These are phyloP conservation scores for Mixia osmundae DNA, from an alignment of 1,284 basidiomycete species.

Conservation along the genomic window DNA sequence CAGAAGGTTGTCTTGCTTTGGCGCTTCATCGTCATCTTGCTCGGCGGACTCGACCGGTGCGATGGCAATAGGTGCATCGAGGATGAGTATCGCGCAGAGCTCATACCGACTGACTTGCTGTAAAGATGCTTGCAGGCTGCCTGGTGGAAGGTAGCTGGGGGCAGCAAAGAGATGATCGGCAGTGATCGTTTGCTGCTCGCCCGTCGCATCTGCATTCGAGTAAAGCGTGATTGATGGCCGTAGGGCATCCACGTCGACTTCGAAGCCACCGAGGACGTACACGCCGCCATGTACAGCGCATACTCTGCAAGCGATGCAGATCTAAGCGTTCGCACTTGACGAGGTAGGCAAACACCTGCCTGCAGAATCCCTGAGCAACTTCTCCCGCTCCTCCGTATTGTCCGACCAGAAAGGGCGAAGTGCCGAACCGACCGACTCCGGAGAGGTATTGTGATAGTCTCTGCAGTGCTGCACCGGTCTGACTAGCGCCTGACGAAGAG, in stretches of 20 bases:
- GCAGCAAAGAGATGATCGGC: slow-evolving; percentile 25
- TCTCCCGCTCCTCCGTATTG: slow-evolving; percentile 87
- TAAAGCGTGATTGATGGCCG: slow-evolving; percentile 11
- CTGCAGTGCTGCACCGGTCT: slow-evolving; percentile 31
- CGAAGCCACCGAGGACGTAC: slow-evolving; percentile 67
- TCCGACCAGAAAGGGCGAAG: slow-evolving; percentile 72
- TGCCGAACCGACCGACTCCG: slow-evolving; percentile 65
- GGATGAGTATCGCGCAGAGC: slow-evolving; percentile 45
- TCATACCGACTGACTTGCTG: too few relatives aligned
- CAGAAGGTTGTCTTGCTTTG: slow-evolving; percentile 25
- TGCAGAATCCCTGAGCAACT: slow-evolving; percentile 75
- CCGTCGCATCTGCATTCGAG: slow-evolving; percentile 3
- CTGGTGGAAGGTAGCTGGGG: slow-evolving; percentile 22
- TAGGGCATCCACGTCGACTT: slow-evolving; percentile 28
- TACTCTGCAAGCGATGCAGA: slow-evolving; percentile 28
- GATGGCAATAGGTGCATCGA: slow-evolving; percentile 30
- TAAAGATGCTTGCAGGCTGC: not conserved
- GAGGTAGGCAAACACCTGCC: slow-evolving; percentile 18
- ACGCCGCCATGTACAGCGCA: slow-evolving; percentile 62
- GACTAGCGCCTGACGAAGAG: slow-evolving; percentile 13
- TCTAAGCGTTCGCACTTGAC: not conserved
- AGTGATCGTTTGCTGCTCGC: slow-evolving; percentile 22
- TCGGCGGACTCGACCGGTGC: slow-evolving; percentile 15
- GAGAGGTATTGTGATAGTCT: slow-evolving; percentile 48
- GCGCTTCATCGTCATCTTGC: slow-evolving; percentile 12